Conservation (phyloP, 139 green algal genomes). For the Chlorella sp. region DNA sequence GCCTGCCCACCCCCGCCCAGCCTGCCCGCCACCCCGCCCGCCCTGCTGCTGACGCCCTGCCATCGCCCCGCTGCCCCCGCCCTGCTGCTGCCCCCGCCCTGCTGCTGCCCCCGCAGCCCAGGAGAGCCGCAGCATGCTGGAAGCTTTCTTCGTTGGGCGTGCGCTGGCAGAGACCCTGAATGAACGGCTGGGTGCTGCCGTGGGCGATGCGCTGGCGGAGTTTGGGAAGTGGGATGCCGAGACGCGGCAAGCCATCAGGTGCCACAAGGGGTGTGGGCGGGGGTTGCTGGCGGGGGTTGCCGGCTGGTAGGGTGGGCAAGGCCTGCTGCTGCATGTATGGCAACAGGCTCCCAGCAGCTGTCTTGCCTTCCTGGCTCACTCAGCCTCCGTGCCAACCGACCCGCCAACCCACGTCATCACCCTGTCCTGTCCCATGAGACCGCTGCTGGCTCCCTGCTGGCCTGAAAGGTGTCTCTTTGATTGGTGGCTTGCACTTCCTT, state of each 20-base stretch:
- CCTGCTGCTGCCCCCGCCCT: neutral
- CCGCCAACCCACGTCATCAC: no score
- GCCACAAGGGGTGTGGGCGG: neutral
- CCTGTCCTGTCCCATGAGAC: no score
- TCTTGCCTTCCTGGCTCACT: neutral
- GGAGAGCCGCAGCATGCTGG: slow-evolving; percentile 41
- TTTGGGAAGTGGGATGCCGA: slow-evolving; percentile 53
- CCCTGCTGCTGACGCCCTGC: neutral
- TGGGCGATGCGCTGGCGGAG: slow-evolving; percentile 48
- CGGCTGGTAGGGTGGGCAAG: no score
- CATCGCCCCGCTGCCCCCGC: no score
- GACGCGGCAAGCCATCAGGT: slow-evolving; percentile 38
- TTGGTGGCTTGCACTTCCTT: no score
- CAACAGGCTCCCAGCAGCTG: neutral
- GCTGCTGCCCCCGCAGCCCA: neutral
- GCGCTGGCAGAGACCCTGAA: slow-evolving; percentile 56
- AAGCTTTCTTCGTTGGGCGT: slow-evolving; percentile 56
- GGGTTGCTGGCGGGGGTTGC: neutral
- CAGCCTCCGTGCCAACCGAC: neutral
- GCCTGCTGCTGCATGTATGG: neutral
- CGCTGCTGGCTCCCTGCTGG: no score
- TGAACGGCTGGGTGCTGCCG: slow-evolving; percentile 47
- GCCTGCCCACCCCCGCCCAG: no score
- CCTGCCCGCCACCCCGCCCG: neutral
- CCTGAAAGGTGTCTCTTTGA: no score